Evolutionary conservation across 345 rosid species (phyloP).

Genomic region (Pistacia atlantica): DNA sequence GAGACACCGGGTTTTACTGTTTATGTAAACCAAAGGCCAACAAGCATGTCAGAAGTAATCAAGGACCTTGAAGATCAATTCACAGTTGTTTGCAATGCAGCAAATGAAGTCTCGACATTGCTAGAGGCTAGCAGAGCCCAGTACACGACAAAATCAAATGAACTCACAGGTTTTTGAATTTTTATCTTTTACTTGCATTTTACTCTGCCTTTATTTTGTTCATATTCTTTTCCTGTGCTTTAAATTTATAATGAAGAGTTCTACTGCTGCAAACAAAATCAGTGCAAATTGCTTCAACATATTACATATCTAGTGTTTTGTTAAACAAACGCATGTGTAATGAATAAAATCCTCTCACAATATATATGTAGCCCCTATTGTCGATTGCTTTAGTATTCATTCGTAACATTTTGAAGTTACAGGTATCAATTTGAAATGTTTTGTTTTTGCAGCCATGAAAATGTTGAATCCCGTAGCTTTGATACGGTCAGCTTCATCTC

Average conservation of each 20-base stretch:
- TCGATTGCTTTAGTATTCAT: neutral
- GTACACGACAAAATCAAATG: conserved; percentile 52
- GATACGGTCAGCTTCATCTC: conserved; percentile 89
- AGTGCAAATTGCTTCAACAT: neutral
- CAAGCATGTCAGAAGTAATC: conserved; percentile 92
- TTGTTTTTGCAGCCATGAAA: conserved; percentile 64
- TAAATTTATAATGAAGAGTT: neutral
- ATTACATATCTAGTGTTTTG: neutral
- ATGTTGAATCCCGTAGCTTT: conserved; percentile 93
- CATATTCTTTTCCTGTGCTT: neutral
- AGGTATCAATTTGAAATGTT: neutral
- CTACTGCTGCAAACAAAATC: neutral
- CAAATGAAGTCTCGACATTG: conserved; percentile 73
- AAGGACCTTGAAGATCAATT: conserved; percentile 92
- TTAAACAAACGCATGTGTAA: neutral
- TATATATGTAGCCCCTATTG: neutral
- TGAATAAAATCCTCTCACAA: neutral
- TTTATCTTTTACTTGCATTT: neutral
- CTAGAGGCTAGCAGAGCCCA: conserved; percentile 84
- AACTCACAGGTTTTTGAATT: conserved; percentile 62
- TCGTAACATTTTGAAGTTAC: neutral
- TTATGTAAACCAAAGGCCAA: conserved; percentile 86
- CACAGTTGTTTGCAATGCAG: conserved; percentile 57
- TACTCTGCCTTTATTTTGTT: neutral
- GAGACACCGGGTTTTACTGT: conserved; percentile 86